Evolutionary conservation across 345 rosid species (phyloP).

Genomic region (Lepidium sativum): DNA sequence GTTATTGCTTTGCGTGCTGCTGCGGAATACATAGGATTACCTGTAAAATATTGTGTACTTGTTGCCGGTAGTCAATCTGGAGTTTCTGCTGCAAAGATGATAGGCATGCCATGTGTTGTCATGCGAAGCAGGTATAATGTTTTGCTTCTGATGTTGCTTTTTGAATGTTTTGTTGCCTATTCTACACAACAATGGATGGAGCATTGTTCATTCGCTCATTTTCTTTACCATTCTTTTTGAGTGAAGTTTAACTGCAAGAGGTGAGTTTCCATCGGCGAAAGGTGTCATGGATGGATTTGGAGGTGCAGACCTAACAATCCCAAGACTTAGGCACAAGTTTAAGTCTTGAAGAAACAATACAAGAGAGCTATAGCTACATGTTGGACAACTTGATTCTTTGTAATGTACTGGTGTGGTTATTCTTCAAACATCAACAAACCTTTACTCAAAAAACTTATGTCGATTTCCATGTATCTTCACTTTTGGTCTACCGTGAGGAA

Average conservation of each 20-base stretch:
- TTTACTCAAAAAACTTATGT: not conserved
- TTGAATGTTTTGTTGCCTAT: not conserved
- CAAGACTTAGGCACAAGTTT: slow-evolving; percentile 39
- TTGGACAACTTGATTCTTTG: slow-evolving; percentile 15
- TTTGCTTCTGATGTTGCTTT: not conserved
- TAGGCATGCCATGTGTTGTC: slow-evolving; percentile 84
- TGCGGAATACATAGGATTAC: slow-evolving; percentile 57
- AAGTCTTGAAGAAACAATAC: slow-evolving; percentile 30
- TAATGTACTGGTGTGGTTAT: slow-evolving; percentile 5
- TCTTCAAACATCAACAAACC: slow-evolving; percentile 1
- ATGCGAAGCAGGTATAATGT: slow-evolving; percentile 71
- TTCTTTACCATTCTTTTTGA: not conserved
- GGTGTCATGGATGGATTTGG: slow-evolving; percentile 92
- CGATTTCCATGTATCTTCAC: not conserved
- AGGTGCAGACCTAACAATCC: slow-evolving; percentile 71
- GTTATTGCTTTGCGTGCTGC: slow-evolving; percentile 84
- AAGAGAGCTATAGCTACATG: not conserved
- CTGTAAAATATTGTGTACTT: slow-evolving; percentile 62
- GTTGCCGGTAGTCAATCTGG: slow-evolving; percentile 83
- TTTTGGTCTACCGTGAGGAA: not conserved
- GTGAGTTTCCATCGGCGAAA: slow-evolving; percentile 74
- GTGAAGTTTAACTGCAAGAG: slow-evolving; percentile 66
- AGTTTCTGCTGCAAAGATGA: slow-evolving; percentile 61
- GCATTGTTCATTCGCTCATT: not conserved
- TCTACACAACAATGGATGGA: not conserved